phyloP scores from a whole-genome alignment of 805 yeast genomes.

The Saccharomyces kudriavzevii region DNA sequence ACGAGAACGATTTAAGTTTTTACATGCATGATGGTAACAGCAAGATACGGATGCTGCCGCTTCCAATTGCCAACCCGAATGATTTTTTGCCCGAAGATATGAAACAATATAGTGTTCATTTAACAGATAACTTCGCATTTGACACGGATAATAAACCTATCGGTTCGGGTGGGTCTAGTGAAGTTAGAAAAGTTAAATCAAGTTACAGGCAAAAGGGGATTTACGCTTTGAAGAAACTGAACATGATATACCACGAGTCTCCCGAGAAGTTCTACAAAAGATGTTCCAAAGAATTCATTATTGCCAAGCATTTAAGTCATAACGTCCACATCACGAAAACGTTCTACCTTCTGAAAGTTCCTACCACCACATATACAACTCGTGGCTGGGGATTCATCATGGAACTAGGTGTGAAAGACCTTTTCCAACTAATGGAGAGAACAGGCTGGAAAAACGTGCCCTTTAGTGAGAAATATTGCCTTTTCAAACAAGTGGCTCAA shows the following conservation, averaged over 20 bases:
- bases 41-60: constrained; percentile 41
- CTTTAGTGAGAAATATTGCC: constrained; percentile 48
- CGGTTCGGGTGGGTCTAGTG: constrained; percentile 71
- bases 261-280: constrained; percentile 59
- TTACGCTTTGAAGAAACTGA: constrained; percentile 64
- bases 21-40: constrained; percentile 32
- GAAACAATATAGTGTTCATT: constrained; percentile 40
- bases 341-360: constrained; percentile 47
- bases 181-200: constrained; percentile 45
- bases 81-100: constrained; percentile 47
- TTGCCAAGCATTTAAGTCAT: constrained; percentile 46
- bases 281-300: constrained; percentile 55
- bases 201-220: constrained; percentile 33
- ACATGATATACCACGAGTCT: constrained; percentile 51
- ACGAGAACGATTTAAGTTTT: constrained; percentile 22
- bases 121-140: constrained; percentile 49
- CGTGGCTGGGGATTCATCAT: constrained; percentile 74
- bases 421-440: constrained; percentile 46
- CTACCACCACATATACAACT: constrained; percentile 45
- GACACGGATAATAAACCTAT: constrained; percentile 40
- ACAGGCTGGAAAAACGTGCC: constrained; percentile 54
- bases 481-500: constrained; percentile 59
- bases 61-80: constrained; percentile 63
- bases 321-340: constrained; percentile 56
- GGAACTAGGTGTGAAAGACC: constrained; percentile 60